phyloP scores from a whole-genome alignment of 2,329 filamentous ascomycete species.

The Neoascochyta sp. region DNA sequence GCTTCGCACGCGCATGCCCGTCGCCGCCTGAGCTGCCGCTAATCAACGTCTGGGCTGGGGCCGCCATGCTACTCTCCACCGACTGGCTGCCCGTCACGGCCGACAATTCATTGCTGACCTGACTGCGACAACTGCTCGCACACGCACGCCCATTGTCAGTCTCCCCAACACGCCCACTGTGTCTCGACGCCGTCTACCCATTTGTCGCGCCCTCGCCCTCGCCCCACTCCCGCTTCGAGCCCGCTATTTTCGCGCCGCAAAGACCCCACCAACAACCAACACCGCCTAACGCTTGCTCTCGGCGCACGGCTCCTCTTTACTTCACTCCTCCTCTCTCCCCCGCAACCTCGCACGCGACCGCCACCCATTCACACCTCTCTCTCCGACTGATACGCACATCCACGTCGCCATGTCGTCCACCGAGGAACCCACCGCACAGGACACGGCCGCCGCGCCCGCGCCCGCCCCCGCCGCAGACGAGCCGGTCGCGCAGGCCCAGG shows the following conservation, averaged over 20 bases:
- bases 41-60: too few relatives aligned
- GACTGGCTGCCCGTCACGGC: too few relatives aligned
- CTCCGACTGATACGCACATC: neutral
- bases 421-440: conserved; percentile 12
- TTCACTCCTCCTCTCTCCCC: too few relatives aligned
- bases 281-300: too few relatives aligned
- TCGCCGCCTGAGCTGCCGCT: neutral
- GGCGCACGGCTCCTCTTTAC: neutral
- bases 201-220: conserved; percentile 2
- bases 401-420: conserved; percentile 11
- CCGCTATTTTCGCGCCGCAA: too few relatives aligned
- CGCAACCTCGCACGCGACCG: conserved; percentile 3
- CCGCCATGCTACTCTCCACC: too few relatives aligned
- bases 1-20: neutral
- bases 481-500: conserved; percentile 29
- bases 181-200: conserved; percentile 1
- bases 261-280: too few relatives aligned
- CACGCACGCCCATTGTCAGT: too few relatives aligned
- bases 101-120: too few relatives aligned
- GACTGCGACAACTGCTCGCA: too few relatives aligned
- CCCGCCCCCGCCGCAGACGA: conserved; percentile 7
- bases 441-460: conserved; percentile 1
- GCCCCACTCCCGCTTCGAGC: too few relatives aligned
- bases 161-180: too few relatives aligned
- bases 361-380: conserved; percentile 1